Base-by-base conservation (phyloP, 805 yeast species). In the Barnettozyma vustinii region DNA sequence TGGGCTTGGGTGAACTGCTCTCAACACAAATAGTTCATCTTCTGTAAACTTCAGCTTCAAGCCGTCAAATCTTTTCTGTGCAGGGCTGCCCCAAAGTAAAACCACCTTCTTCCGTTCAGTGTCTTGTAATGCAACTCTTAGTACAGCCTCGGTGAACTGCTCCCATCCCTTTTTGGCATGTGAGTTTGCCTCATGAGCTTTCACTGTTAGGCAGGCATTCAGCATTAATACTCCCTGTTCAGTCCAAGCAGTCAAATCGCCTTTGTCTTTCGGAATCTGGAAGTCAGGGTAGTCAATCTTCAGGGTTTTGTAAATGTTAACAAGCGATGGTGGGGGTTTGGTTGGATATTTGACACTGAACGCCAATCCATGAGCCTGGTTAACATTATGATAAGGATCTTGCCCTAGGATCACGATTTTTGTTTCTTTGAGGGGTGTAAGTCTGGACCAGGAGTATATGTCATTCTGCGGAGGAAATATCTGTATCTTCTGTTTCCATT, bases 361-460 rank as follows among this genome's bases (percentile, higher is more conserved):
- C 3, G 99, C 98, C 26, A 94, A 70, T 0, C 99, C 99, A 61
- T 94, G 99, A 0, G 99, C 99, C 65, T 94, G 99, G 63, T 87
- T 86, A 57, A 67, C 67, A 64, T 90, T 89, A 66, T 94, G 99
- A 64, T 94, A 94, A 0, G 99, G 99, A 64, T 94, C 99, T 65
- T 94, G 99, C 1, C 99, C 99, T 41, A 94, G 70, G 12, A 94
- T 77, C 1, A 94, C 76, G 25, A 92, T 94, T 59, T 81, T 83
- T 18, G 90, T 86, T 3, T 76, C 64, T 4, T 79, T 70, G 19
- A 92, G 70, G 0, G 96, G 96, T 0, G 98, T 89, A 16, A 83
- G 72, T 30, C 89, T 77, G 2, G 95, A 83, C 97, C 98, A 94
- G 0, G 97, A 87, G 63, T 94, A 94, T 19, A 94, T 79, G 51